A percentile compares a stretch with the other conserved stretches of the same genome.
Conservation (phyloP, 176 grass and related monocot species). For the Carex scoparia region DNA sequence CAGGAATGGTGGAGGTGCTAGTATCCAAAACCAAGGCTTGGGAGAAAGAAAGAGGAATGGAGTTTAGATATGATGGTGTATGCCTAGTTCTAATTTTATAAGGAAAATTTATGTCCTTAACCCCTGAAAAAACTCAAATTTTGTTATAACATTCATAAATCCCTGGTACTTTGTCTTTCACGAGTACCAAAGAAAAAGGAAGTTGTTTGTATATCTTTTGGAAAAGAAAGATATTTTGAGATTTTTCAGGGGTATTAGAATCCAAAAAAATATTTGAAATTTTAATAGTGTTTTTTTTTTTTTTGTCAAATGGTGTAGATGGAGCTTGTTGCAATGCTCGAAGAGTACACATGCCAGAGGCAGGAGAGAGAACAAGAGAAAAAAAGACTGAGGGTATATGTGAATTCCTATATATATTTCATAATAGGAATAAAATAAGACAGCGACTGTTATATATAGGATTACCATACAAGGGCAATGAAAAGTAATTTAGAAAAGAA, state of each 20-base stretch:
- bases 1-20: conserved; percentile 68
- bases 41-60: conserved; percentile 53
- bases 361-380: conserved; percentile 38
- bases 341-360: conserved; percentile 26
- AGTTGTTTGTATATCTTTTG: not conserved
- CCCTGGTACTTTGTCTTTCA: not conserved
- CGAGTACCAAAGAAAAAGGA: not conserved
- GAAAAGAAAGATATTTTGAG: not conserved
- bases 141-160: not conserved
- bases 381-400: conserved; percentile 24
- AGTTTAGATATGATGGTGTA: conserved; percentile 76
- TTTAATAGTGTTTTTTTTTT: not conserved
- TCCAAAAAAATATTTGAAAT: not conserved
- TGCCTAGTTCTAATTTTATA: not conserved
- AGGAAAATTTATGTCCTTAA: not conserved
- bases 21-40: conserved; percentile 45
- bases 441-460: not conserved
- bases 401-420: not conserved
- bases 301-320: conserved; percentile 24
- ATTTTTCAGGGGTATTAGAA: not conserved
- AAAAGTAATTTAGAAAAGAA: not conserved
- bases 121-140: not conserved
- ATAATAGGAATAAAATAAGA: not conserved
- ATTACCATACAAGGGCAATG: not conserved
- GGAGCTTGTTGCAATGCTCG: conserved; percentile 29